A percentile compares a stretch with the other conserved stretches of the same genome.
These are phyloP conservation scores for Fusarium tupiense DNA, from an alignment of 2,329 filamentous ascomycete species.

Conservation along the genomic window DNA sequence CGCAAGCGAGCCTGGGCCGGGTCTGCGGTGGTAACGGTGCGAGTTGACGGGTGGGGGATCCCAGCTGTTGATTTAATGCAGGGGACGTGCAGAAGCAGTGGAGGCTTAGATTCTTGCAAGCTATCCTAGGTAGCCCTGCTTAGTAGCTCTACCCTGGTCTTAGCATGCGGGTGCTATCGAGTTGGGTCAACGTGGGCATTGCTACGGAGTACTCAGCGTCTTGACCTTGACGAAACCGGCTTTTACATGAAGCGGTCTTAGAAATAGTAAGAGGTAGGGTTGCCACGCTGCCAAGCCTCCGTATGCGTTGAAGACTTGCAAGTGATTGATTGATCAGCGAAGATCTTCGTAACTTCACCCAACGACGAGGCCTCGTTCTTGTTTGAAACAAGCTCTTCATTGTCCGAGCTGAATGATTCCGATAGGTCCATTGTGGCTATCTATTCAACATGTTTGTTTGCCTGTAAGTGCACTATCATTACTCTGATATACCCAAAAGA, in stretches of 20 bases:
- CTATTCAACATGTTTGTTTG: neutral
- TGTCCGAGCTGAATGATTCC: neutral
- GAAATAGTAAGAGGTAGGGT: conserved; percentile 12
- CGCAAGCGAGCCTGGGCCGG: conserved; percentile 39
- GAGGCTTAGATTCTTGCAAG: conserved; percentile 26
- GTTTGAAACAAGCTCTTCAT: conserved; percentile 17
- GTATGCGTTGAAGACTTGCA: neutral
- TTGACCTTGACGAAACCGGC: conserved; percentile 20
- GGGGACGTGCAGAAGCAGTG: conserved; percentile 29
- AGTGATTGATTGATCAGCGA: conserved; percentile 12
- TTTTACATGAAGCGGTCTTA: conserved; percentile 14
- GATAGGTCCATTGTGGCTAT: neutral
- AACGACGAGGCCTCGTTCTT: conserved; percentile 12
- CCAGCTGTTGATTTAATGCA: conserved; percentile 39
- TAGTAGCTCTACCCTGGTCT: conserved; percentile 7
- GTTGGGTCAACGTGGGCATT: conserved; percentile 1
- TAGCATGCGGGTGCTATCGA: conserved; percentile 40
- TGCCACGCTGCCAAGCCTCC: conserved; percentile 19
- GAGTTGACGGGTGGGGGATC: conserved; percentile 35
- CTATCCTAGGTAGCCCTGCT: neutral
- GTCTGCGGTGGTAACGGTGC: conserved; percentile 41
- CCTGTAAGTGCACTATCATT: neutral
- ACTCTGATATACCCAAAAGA: neutral
- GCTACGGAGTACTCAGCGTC: conserved; percentile 4
- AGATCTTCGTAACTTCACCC: conserved; percentile 15